Percentiles rank a stretch among this genome's conserved stretches.
phyloP scores from a whole-genome alignment of 1,284 basidiomycete genomes.

The Microbotryum violaceum region DNA sequence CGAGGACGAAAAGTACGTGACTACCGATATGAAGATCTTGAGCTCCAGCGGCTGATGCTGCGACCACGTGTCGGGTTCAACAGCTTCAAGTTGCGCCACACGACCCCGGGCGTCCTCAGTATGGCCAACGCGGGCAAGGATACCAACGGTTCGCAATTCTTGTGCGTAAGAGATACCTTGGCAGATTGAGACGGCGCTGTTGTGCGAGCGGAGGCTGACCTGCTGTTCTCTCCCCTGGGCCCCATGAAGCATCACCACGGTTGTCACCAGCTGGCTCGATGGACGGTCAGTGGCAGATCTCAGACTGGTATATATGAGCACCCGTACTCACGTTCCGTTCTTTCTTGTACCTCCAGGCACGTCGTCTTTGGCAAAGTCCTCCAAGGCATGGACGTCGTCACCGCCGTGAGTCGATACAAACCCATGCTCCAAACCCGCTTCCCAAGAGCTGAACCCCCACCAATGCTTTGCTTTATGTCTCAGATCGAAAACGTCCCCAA shows the following conservation, averaged over 20 bases:
- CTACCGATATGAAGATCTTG: background rate
- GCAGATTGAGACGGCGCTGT: no score
- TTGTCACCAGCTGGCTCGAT: conserved; percentile 50
- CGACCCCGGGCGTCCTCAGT: conserved; percentile 71
- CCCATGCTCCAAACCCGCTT: background rate
- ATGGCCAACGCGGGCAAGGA: conserved; percentile 86
- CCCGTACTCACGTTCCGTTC: no score
- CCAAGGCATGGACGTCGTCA: conserved; percentile 80
- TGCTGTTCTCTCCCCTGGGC: conserved; percentile 49
- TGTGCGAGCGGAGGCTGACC: conserved; percentile 45
- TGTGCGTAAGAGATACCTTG: background rate
- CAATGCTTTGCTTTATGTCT: background rate
- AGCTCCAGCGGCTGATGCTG: background rate
- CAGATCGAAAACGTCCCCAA: conserved; percentile 58
- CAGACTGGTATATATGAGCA: no score
- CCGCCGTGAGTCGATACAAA: conserved; percentile 54
- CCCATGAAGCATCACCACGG: conserved; percentile 54
- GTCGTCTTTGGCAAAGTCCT: conserved; percentile 82
- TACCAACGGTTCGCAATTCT: conserved; percentile 54
- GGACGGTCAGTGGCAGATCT: conserved; percentile 17
- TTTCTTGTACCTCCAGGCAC: conserved; percentile 34
- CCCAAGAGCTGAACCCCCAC: background rate
- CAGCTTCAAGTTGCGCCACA: conserved; percentile 73
- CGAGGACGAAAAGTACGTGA: conserved; percentile 46
- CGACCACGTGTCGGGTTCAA: background rate